A percentile compares a stretch with the other conserved stretches of the same genome.
These are phyloP conservation scores for Microbotryum intermedium DNA, from an alignment of 1,284 basidiomycete genomes.

Conservation along the genomic window DNA sequence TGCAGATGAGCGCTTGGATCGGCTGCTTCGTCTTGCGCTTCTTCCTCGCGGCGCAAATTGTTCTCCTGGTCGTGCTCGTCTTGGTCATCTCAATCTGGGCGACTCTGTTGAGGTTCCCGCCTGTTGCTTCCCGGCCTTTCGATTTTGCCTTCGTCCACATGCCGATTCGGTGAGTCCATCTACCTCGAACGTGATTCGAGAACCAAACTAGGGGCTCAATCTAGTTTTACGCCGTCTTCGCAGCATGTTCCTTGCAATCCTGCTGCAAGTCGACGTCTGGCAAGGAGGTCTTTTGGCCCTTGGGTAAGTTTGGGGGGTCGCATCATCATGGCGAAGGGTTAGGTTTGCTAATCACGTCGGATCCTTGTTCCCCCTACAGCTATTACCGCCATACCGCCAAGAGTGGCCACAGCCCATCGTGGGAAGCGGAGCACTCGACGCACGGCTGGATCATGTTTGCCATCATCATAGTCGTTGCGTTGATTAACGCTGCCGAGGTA, in stretches of 20 bases:
- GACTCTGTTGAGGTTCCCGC: slow-evolving; percentile 20
- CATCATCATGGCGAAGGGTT: background rate
- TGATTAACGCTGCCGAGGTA: slow-evolving; percentile 6
- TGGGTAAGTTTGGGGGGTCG: background rate
- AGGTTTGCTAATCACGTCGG: background rate
- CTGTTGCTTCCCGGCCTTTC: slow-evolving; percentile 6
- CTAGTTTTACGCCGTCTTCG: no score
- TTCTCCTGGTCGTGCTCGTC: slow-evolving; percentile 17
- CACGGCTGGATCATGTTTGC: slow-evolving; percentile 30
- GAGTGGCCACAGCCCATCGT: slow-evolving; percentile 6
- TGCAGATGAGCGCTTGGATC: slow-evolving; percentile 23
- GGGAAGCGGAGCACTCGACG: slow-evolving; percentile 22
- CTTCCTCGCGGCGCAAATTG: slow-evolving; percentile 25
- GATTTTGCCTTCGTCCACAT: slow-evolving; percentile 20
- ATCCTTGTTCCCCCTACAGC: background rate
- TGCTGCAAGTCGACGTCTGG: slow-evolving; percentile 23
- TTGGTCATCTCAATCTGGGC: slow-evolving; percentile 22
- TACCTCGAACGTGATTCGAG: background rate
- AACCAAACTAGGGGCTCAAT: background rate
- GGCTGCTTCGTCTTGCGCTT: slow-evolving; percentile 17
- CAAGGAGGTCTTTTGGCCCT: slow-evolving; percentile 27
- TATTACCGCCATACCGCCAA: slow-evolving; percentile 20
- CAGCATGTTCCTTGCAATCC: slow-evolving; percentile 18
- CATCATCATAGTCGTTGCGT: slow-evolving; percentile 20
- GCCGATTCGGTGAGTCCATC: slow-evolving; percentile 11